Percentiles rank a stretch among this genome's conserved stretches.
phyloP scores from a whole-genome alignment of 176 grass and related monocot genomes.

The Alopecurus myosuroides region DNA sequence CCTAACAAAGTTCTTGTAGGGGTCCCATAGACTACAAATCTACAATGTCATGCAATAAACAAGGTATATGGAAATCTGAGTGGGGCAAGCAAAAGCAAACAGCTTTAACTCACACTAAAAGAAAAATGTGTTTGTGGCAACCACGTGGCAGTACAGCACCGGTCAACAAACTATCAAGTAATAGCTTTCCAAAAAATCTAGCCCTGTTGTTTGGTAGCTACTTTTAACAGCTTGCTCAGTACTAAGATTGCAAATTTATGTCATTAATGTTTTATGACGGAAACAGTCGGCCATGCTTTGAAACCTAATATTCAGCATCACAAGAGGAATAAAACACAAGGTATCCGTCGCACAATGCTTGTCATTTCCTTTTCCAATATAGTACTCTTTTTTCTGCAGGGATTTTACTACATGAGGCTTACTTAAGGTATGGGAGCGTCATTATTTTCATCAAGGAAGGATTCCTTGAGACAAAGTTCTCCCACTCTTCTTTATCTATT shows the following conservation, averaged over 20 bases:
- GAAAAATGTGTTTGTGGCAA: neutral
- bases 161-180: neutral
- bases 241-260: neutral
- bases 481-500: constrained; percentile 85
- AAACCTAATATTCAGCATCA: neutral
- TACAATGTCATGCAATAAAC: too few relatives aligned
- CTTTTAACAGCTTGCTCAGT: neutral
- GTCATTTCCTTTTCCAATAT: neutral
- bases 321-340: neutral
- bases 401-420: constrained; percentile 1
- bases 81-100: neutral
- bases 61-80: too few relatives aligned
- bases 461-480: constrained; percentile 72
- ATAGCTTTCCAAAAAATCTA: neutral
- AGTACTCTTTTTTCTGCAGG: neutral
- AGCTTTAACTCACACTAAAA: neutral
- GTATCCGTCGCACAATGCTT: neutral
- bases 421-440: constrained; percentile 93
- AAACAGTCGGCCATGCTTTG: neutral
- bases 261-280: neutral
- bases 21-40: too few relatives aligned
- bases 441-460: constrained; percentile 90
- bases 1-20: too few relatives aligned
- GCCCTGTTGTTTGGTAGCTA: neutral
- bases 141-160: neutral